phyloP scores from a whole-genome alignment of 768 basidiomycete genomes.

The Psilocybe azurescens region DNA sequence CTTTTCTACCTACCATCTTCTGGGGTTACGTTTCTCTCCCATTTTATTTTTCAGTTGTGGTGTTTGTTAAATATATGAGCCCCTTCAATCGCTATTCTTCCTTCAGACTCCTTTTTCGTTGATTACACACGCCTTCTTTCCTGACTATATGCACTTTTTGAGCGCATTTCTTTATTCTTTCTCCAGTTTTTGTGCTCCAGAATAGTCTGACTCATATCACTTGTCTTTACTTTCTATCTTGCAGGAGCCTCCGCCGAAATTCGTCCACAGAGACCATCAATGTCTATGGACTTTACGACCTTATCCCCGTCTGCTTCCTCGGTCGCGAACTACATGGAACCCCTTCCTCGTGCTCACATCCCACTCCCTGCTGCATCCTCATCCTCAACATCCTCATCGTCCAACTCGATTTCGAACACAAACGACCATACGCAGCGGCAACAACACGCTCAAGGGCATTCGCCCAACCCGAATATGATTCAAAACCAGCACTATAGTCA shows the following conservation, averaged over 20 bases:
- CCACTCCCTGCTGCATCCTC: constrained; percentile 16
- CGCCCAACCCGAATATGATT: constrained; percentile 14
- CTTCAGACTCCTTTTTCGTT: too few species aligned
- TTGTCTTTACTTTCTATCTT: constrained; percentile 6
- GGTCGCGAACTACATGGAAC: constrained; percentile 31
- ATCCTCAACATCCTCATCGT: not conserved
- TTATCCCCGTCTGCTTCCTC: constrained; percentile 41
- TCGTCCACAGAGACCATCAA: constrained; percentile 57
- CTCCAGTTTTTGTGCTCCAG: not conserved
- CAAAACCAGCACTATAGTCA: not conserved
- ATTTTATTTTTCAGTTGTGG: too few species aligned
- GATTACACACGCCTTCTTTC: not conserved
- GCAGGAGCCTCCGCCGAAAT: constrained; percentile 71
- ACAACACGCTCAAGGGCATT: constrained; percentile 8
- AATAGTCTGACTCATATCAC: not conserved
- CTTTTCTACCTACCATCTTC: too few species aligned
- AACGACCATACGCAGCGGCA: not conserved
- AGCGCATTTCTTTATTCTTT: not conserved
- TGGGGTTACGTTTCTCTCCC: too few species aligned
- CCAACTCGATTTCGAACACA: not conserved
- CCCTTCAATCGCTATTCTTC: too few species aligned
- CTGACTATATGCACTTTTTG: constrained; percentile 1
- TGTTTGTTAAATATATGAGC: too few species aligned
- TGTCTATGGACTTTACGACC: constrained; percentile 51
- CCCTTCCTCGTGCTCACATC: constrained; percentile 29